Evolutionary conservation across 2,329 filamentous ascomycete species (phyloP), one percentile per base, ranked within the genome.

Genomic region (Arachnopeziza araneosa): DNA sequence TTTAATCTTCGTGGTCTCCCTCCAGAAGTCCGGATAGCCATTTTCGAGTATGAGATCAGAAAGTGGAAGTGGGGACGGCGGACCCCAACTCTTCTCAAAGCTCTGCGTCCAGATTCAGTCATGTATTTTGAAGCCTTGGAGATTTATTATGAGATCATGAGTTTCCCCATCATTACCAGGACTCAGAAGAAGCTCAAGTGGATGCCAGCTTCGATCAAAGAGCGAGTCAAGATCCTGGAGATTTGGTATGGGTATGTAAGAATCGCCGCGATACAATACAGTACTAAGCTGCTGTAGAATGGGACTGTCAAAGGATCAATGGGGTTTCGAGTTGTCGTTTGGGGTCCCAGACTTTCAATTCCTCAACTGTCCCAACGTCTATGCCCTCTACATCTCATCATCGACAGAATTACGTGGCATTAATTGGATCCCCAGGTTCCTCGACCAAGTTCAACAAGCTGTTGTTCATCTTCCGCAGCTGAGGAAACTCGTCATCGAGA

Each of bases 41-140:
- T 55, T 8, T 54, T 54, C 12, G 52, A 54, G 21, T 30, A 24
- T 26, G 24, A 54, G 3, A 23, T 21, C 17, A 21, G 9, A 32
- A 22, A 17, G 2, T 55, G 36, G 36, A 44, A 44, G 17, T 44
- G 36, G 36, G 36, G 36, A 17, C 36, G 36, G 12, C 6, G 10
- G 2, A 52, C 50, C 10, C 55, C 55, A 10, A 5, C 36, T 23
- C 32, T 57, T 7, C 49, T 60, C 36, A 36, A 44, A 57, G 54
- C 58, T 24, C 32, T 60, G 26, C 32, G 51, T n/a, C 54, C 51
- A 22, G 58, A 60, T 21, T 5, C 53, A 2, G 21, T 50, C 14
- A 24, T 57, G 21, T 60, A 60, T 51, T 12, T 24, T 23, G 58
- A 60, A n/a, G 58, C 54, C 22, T 17, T 58, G 24, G 32, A 50